These are phyloP conservation scores for Fusarium sp. DNA, from an alignment of 2,329 filamentous ascomycete species.

Conservation along the genomic window DNA sequence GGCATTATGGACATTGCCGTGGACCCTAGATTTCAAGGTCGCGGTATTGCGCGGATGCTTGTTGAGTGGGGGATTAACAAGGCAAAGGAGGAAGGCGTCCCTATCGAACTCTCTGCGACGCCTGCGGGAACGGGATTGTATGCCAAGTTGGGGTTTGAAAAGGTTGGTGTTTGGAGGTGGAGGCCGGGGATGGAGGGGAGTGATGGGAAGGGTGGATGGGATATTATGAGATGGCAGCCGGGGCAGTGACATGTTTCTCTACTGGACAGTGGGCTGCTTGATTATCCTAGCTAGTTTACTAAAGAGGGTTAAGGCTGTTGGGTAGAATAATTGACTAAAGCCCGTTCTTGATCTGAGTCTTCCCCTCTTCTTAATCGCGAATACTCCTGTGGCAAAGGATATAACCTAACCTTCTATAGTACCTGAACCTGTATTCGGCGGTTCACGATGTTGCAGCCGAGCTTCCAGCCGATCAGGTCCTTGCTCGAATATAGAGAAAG, in stretches of 20 bases:
- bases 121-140: not conserved
- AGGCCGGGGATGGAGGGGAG: not conserved
- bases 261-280: not conserved
- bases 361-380: no score
- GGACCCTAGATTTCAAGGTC: not conserved
- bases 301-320: not conserved
- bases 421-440: not conserved
- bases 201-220: not conserved
- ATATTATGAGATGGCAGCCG: not conserved
- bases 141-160: not conserved
- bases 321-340: no score
- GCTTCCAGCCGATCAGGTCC: not conserved
- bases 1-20: not conserved
- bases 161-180: not conserved
- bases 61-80: not conserved
- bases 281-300: not conserved
- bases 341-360: no score
- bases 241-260: not conserved
- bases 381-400: no score
- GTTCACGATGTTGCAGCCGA: not conserved
- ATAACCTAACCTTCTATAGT: no score
- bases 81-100: not conserved
- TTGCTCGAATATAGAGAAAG: not conserved
- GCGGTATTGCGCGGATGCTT: not conserved
- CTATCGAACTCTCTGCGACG: not conserved